Evolutionary conservation across 2,329 filamentous ascomycete species (phyloP), one percentile per base, ranked within the genome.

Genomic region (Aspergillus intermedius): DNA sequence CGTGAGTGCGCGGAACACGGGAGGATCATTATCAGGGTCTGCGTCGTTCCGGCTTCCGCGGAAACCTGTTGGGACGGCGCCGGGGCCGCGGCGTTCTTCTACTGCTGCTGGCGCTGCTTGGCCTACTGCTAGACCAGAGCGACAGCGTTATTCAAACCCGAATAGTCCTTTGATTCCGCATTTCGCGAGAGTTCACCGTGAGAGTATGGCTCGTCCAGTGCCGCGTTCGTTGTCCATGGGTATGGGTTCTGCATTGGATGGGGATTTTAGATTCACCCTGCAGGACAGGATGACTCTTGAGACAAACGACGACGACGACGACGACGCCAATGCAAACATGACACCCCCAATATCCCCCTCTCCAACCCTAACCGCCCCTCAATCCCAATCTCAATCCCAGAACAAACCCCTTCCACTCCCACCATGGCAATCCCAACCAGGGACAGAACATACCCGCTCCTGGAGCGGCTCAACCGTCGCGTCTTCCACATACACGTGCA

Each of bases 401-500:
- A 6, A 46, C 53, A 9, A 48, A 53, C 3, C 60, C 58, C 45
- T n/a, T 55, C 60, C 54, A 58, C 63, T 44, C 60, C 25, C 25
- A 30, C 25, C 25, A 30, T 30, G 9, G 9, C 25, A 28, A 9
- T 30, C 25, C 10, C 7, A 30, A 7, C 8, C 25, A 30, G 23
- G 23, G 23, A 6, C 23, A 25, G 23, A 25, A 9, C 25, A 58
- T 45, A 51, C 57, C 19, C 67, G 65, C 22, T 69, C 64, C 1
- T 43, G 68, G 13, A 71, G 68, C 46, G 64, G 63, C 13, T 67
- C 66, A 5, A 70, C 68, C 2, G 40, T 66, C 37, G 56, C 57
- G 19, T 67, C 65, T 1, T 58, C 58, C 2, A 23, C 30, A 10
- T 39, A 17, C 41, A 60, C 54, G 12, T 60, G 57, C 43, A 60